Conservation (phyloP, 192 early-diverging fungal species). For the Oehlia diaphana region DNA sequence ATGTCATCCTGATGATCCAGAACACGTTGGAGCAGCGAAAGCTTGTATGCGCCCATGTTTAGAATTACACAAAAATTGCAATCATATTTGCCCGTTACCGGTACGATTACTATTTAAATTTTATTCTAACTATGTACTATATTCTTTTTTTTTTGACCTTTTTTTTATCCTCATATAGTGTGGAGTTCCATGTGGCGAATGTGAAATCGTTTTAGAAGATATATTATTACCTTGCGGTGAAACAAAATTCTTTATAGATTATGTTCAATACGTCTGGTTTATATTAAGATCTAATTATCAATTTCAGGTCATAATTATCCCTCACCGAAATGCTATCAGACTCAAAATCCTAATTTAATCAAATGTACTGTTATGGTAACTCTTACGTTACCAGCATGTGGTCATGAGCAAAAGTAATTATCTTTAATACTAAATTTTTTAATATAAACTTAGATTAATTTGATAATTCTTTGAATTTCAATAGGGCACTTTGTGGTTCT, state of each 20-base stretch:
- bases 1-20: conserved; percentile 50
- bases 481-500: not conserved
- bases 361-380: conserved; percentile 30
- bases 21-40: not conserved
- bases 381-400: conserved; percentile 39
- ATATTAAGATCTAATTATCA: not conserved
- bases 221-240: conserved; percentile 33
- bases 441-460: too few relatives aligned
- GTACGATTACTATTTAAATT: not conserved
- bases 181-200: conserved; percentile 48
- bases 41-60: conserved; percentile 38
- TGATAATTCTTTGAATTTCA: not conserved
- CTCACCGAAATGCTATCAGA: conserved; percentile 31
- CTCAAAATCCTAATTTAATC: conserved; percentile 29
- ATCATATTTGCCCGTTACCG: conserved; percentile 41
- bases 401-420: conserved; percentile 36
- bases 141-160: not conserved
- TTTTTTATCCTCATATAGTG: conserved; percentile 34
- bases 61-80: conserved; percentile 39
- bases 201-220: conserved; percentile 24
- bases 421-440: conserved; percentile 27
- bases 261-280: not conserved
- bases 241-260: not conserved
- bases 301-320: not conserved
- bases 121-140: not conserved